phyloP scores from a whole-genome alignment of 805 yeast genomes.

The Candida michaelii region DNA sequence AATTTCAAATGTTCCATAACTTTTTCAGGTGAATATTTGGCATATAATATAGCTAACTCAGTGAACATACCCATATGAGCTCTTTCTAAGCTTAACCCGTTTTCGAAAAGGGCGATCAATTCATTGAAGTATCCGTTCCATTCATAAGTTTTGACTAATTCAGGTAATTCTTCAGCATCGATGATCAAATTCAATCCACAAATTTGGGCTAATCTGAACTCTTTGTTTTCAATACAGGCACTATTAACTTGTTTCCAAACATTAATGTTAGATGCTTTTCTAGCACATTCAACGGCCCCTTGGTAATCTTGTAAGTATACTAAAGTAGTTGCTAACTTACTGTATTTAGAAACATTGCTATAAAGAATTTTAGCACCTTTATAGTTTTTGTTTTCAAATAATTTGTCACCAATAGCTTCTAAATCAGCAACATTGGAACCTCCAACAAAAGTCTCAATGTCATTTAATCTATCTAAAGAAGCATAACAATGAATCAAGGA shows the following conservation, averaged over 20 bases:
- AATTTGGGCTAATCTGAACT: constrained; percentile 95
- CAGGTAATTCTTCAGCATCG: constrained; percentile 96
- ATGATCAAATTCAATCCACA: constrained; percentile 96
- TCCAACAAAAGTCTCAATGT: constrained; percentile 79
- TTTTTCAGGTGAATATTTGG: constrained; percentile 85
- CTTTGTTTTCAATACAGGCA: constrained; percentile 93
- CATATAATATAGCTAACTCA: constrained; percentile 85
- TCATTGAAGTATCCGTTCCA: constrained; percentile 88
- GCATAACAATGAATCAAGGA: constrained; percentile 89
- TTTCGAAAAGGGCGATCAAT: constrained; percentile 88
- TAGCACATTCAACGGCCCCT: constrained; percentile 96
- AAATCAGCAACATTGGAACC: constrained; percentile 92
- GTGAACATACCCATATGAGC: constrained; percentile 99
- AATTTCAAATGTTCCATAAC: constrained; percentile 95
- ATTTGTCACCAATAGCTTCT: constrained; percentile 88
- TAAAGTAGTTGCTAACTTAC: constrained; percentile 94
- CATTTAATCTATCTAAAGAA: constrained; percentile 66
- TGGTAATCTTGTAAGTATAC: constrained; percentile 92
- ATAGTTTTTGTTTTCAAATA: constrained; percentile 77
- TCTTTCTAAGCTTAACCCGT: constrained; percentile 93
- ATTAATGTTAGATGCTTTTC: constrained; percentile 89
- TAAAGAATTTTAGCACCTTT: constrained; percentile 90
- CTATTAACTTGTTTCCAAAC: constrained; percentile 98
- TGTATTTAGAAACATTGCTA: constrained; percentile 85
- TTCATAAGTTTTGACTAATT: constrained; percentile 84